Percentiles rank a stretch among this genome's conserved stretches.
These are phyloP conservation scores for Salix viminalis DNA, from an alignment of 345 rosid species.

Conservation along the genomic window DNA sequence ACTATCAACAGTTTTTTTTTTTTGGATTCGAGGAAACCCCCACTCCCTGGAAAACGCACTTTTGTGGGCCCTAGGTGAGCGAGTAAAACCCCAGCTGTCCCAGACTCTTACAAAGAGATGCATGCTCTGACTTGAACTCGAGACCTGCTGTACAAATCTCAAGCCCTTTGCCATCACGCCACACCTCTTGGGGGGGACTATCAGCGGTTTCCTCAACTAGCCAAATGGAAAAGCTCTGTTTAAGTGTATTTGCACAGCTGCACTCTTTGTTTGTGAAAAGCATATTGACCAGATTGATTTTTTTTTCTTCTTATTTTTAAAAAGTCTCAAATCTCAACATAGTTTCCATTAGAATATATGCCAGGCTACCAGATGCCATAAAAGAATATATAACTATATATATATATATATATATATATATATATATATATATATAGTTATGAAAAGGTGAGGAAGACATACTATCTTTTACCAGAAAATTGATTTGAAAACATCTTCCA, in stretches of 20 bases:
- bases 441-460: constrained; percentile 34
- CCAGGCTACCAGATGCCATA: neutral
- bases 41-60: too few relatives aligned
- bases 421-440: neutral
- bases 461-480: constrained; percentile 72
- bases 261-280: neutral
- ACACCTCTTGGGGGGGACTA: neutral
- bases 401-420: too few relatives aligned
- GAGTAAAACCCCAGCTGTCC: too few relatives aligned
- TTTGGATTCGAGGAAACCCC: too few relatives aligned
- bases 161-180: too few relatives aligned
- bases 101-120: too few relatives aligned
- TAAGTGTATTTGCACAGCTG: neutral
- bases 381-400: neutral
- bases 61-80: too few relatives aligned
- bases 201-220: neutral
- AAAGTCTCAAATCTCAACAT: neutral
- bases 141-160: too few relatives aligned
- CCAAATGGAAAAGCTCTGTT: neutral
- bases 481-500: constrained; percentile 77
- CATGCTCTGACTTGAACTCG: too few relatives aligned
- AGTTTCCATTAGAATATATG: neutral
- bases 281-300: neutral
- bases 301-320: neutral
- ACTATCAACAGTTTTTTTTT: neutral